These are phyloP conservation scores for Boletus pseudopeckii DNA, from an alignment of 768 basidiomycete genomes.

Conservation along the genomic window DNA sequence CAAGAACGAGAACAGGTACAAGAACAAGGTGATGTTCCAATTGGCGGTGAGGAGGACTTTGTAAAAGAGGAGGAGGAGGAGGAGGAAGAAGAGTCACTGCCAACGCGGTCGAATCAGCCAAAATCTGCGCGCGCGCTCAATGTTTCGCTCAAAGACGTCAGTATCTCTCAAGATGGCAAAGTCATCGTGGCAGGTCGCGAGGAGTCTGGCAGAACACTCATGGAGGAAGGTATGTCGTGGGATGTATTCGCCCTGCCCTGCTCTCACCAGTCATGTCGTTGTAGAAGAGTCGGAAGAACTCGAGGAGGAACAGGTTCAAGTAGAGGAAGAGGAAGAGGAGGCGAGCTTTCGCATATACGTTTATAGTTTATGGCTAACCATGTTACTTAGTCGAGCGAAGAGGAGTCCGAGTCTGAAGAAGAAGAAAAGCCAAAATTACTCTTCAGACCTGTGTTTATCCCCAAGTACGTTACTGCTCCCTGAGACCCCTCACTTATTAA, in stretches of 20 bases:
- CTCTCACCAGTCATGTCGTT: constrained; percentile 3
- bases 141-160: constrained; percentile 74
- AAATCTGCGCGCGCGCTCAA: constrained; percentile 57
- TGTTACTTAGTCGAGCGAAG: constrained; percentile 72
- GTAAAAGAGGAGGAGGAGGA: constrained; percentile 45
- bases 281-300: constrained; percentile 32
- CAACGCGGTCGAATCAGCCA: constrained; percentile 33
- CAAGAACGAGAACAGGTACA: constrained; percentile 43
- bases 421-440: constrained; percentile 69
- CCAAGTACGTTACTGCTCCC: constrained; percentile 61
- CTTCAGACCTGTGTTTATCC: constrained; percentile 92
- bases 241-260: constrained; percentile 15
- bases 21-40: constrained; percentile 55
- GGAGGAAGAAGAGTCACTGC: constrained; percentile 41
- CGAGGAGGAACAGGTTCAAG: constrained; percentile 46
- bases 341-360: constrained; percentile 31
- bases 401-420: constrained; percentile 75
- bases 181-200: constrained; percentile 77
- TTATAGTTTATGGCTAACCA: constrained; percentile 14
- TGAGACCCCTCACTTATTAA: constrained; percentile 1
- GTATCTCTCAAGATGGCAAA: constrained; percentile 74
- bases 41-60: constrained; percentile 57
- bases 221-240: constrained; percentile 47
- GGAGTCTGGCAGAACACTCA: constrained; percentile 70
- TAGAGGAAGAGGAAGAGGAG: constrained; percentile 34